Evolutionary conservation across 2,329 filamentous ascomycete species (phyloP).

Genomic region (Drechslerella coelobrocha): DNA sequence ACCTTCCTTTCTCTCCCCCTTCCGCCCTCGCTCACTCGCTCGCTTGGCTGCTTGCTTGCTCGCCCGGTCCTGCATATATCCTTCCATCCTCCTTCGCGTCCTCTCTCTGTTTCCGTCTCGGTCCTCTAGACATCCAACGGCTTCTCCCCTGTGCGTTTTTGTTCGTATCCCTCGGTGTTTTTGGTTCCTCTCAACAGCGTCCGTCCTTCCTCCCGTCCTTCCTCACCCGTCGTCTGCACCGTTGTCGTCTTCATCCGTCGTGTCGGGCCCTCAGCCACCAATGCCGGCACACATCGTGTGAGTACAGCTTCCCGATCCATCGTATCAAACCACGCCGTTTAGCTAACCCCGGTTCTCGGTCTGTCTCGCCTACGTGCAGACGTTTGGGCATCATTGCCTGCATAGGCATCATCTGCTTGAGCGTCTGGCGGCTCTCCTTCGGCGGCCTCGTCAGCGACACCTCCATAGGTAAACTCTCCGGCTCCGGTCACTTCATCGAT

Average conservation of each 20-base stretch:
- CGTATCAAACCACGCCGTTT: neutral
- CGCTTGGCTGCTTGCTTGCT: too few species aligned
- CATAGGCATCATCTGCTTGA: conserved; percentile 39
- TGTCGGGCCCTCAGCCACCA: neutral
- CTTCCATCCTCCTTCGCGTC: too few species aligned
- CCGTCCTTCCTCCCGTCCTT: too few species aligned
- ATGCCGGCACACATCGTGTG: conserved; percentile 1
- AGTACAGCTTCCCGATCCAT: neutral
- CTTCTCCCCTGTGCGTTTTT: too few species aligned
- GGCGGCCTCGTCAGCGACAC: conserved; percentile 26
- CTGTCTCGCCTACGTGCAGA: neutral
- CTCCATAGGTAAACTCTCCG: conserved; percentile 36
- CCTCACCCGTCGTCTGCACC: neutral
- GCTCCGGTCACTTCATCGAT: conserved; percentile 32
- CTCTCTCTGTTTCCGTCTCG: too few species aligned
- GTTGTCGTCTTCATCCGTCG: neutral
- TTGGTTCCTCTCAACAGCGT: neutral
- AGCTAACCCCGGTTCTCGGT: neutral
- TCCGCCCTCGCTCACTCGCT: too few species aligned
- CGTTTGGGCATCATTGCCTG: conserved; percentile 29
- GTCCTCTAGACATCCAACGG: too few species aligned
- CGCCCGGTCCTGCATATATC: too few species aligned
- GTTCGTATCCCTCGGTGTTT: neutral
- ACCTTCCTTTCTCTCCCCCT: too few species aligned
- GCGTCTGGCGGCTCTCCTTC: conserved; percentile 35